Percentiles rank a stretch among this genome's conserved stretches.
Evolutionary conservation across 2,329 filamentous ascomycete genomes (phyloP).

Genomic region (Penicillium hordei): DNA sequence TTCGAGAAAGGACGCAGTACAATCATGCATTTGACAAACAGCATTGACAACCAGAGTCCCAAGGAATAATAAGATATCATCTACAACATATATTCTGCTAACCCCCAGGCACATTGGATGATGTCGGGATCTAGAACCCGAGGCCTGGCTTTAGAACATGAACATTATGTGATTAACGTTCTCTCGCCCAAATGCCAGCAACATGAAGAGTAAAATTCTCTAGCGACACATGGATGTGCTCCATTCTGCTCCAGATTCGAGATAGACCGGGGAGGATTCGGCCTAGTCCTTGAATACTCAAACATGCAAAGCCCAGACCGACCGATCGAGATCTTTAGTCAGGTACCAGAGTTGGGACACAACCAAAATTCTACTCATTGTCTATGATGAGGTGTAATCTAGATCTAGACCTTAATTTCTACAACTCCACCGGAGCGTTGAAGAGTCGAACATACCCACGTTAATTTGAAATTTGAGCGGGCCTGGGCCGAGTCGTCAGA

Average conservation of each 20-base stretch:
- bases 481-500: neutral
- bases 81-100: neutral
- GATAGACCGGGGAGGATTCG: neutral
- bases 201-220: neutral
- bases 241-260: neutral
- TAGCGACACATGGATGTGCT: neutral
- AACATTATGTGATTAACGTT: no score
- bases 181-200: neutral
- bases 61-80: no score
- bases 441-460: neutral
- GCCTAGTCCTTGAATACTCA: neutral
- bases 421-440: neutral
- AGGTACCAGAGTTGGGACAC: neutral
- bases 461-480: neutral
- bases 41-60: no score
- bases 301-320: neutral
- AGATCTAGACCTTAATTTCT: neutral
- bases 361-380: neutral
- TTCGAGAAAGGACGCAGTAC: neutral
- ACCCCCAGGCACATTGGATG: neutral
- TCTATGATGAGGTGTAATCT: neutral
- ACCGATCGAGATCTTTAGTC: neutral
- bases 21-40: no score
- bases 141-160: neutral
- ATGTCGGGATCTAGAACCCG: neutral